Evolutionary conservation across 2,329 filamentous ascomycete species (phyloP), one percentile per base, ranked within the genome.

Genomic region (Zalaria sp.): DNA sequence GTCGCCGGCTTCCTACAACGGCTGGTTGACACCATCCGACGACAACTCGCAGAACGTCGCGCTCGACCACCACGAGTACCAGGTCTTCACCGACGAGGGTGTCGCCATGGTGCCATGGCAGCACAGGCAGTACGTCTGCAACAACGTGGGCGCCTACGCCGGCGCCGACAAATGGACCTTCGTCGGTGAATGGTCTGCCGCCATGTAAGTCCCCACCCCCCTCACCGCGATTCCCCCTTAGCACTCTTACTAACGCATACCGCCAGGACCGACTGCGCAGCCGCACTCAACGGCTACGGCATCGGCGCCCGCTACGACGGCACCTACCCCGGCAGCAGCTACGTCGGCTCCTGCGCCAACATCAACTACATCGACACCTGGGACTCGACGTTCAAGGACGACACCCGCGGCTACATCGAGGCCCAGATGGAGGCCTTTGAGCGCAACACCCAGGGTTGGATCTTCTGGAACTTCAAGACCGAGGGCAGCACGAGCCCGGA

Each of bases 1-100:
- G 26, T 50, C 63, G 1, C 67, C 73, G 1, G 66, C 59, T 36
- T 65, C 62, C 5, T 83, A 75, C 72, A 82, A 82, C 51, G 72
- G 67, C 4, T 76, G 75, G 57, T 64, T 80, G 50, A 72, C 65
- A 2, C 62, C 64, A 1, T 63, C 60, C 0, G 68, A 72, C 51
- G 60, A 66, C 47, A 63, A 67, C 48, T 62, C 68, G 3, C 62
- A 69, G 36, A 71, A 73, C 37, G 69, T 80, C 34, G 70, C 73
- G 37, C 59, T 83, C 47, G 79, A 83, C 52, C 76, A 79, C 44
- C 79, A 83, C 54, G 75, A 82, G 53, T 83, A 83, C 54, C 73
- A 81, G 54, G 66, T 77, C 44, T 82, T 82, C 59, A 67, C 64
- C 45, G 57, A 67, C 25, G 62, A 59, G 0, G 61, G 72, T 27